Evolutionary conservation across 2,329 filamentous ascomycete genomes (phyloP), one percentile per base, ranked within the genome.

Genomic region (Aureobasidium lini): DNA sequence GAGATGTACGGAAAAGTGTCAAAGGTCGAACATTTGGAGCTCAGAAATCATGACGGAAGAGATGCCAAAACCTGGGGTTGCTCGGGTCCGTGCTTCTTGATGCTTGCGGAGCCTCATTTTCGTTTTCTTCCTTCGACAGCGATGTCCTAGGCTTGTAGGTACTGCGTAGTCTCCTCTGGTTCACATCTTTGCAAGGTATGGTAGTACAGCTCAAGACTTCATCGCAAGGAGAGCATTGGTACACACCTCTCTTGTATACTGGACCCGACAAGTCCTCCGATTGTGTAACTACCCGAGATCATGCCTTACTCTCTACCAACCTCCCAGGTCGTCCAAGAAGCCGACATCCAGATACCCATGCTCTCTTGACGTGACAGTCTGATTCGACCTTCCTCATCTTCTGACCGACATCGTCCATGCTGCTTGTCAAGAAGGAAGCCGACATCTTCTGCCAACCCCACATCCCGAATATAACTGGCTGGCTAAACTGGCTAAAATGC

Each of bases 401-500:
- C 9, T 39, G 48, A 29, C 48, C 48, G 48, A 40, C 48, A 40
- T 52, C 31, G 16, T 37, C 31, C 9, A 28, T 15, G 18, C 28
- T 52, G 48, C 48, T 23, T 52, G 48, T 52, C 48, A 28, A 52
- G 18, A 52, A 31, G 36, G 23, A 54, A 32, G 39, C 37, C 50
- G 50, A 54, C 8, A 13, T 46, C 40, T 32, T 56, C n/a, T 53
- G 29, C 10, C 23, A 11, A n/a, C 34, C 40, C 48, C 48, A 52
- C 50, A 54, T 37, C 50, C 23, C 37, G 23, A 23, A 23, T 23
- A 2, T 3, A 23, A 43, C n/a, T 54, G 39, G 50, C 50, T 54
- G 50, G 50, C 50, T 54, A 54, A 54, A 54, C 28, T 54, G 50
- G 52, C 31, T 56, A 56, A 56, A 56, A 44, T 23, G 29, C 47